Base-by-base conservation (phyloP, 1,284 basidiomycete species). In the Cryptococcus amylolentus region DNA sequence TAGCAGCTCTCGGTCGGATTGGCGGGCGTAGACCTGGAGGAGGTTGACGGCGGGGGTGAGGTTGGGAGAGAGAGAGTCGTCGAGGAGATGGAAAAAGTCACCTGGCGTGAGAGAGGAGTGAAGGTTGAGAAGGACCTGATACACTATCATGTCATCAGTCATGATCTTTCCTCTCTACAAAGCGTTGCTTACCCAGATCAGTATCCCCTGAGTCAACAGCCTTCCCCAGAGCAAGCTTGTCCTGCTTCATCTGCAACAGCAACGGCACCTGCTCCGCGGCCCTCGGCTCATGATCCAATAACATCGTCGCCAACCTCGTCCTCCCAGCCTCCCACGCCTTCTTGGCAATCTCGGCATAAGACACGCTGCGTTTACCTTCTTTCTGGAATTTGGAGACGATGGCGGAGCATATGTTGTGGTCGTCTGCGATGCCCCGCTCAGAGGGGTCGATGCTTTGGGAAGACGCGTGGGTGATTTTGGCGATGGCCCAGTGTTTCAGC, bases 121-220 rank as follows among this genome's bases (percentile, higher is more conserved):
- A 16, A 97, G 80, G 63, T 93, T 86, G 3, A 96, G 81, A 8
- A 97, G 80, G 46, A 96, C 92, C 70, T 91, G 87, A 71, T 94
- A 94, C 1, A 96, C 92, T 94, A 23, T 12, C 5, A 3, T 31
- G 20, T n/a, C 51, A 39, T 5, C 9, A 46, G 41, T n/a, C 41
- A 31, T 46, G 14, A 28, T 28, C 31, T n/a, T 26, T 9, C n/a
- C 31, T 27, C 39, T 20, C 10, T 26, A 52, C 35, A 31, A 49
- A 26, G 13, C 23, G 35, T 2, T 26, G 66, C 83, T 49, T 65
- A 93, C 92, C 87, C 1, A 99, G 83, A 76, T 99, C 94, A 0
- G 93, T 91, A 71, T 98, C 94, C 0, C 94, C 93, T 61, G 91
- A 94, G 63, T 93, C 89, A 14, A 96, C 88, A 0, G 95, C 91